Evolutionary conservation across 1,284 basidiomycete species (phyloP).

Genomic region (Melampsora larici-populina): DNA sequence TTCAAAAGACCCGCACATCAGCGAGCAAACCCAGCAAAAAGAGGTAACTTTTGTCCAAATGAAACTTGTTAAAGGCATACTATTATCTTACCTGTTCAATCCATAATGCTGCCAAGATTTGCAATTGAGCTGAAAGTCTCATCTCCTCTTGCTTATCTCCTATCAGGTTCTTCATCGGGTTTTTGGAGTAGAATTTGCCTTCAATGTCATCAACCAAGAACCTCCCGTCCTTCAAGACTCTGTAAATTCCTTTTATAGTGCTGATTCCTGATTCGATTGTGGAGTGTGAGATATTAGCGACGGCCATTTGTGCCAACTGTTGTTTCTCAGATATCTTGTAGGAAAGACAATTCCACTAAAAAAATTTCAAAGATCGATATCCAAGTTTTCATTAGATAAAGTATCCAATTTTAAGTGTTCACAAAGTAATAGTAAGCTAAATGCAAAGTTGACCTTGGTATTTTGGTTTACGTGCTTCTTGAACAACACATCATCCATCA

Average conservation of each 20-base stretch:
- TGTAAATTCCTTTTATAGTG: conserved; percentile 23
- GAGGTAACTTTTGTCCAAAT: too few relatives aligned
- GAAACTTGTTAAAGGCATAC: background rate
- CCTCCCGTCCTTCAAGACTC: conserved; percentile 22
- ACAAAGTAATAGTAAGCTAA: too few relatives aligned
- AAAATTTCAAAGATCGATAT: background rate
- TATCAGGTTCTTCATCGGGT: conserved; percentile 6
- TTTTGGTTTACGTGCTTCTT: conserved; percentile 35
- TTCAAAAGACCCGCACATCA: too few relatives aligned
- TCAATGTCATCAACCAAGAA: conserved; percentile 12
- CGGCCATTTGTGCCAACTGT: conserved; percentile 27
- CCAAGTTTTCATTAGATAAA: too few relatives aligned
- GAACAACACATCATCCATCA: conserved; percentile 26
- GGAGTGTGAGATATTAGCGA: conserved; percentile 32
- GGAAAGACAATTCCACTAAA: conserved; percentile 27
- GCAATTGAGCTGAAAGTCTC: conserved; percentile 29
- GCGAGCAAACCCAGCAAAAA: too few relatives aligned
- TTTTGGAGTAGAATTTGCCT: background rate
- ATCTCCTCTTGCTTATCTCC: conserved; percentile 20
- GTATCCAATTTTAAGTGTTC: too few relatives aligned
- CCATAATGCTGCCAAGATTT: conserved; percentile 37
- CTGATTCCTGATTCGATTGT: conserved; percentile 33
- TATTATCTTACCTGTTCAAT: conserved; percentile 6
- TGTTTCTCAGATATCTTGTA: conserved; percentile 22
- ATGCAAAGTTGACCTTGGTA: conserved; percentile 6